Base-by-base conservation (phyloP, 2,329 filamentous ascomycete genomes). In the Pezicula carpinea region DNA sequence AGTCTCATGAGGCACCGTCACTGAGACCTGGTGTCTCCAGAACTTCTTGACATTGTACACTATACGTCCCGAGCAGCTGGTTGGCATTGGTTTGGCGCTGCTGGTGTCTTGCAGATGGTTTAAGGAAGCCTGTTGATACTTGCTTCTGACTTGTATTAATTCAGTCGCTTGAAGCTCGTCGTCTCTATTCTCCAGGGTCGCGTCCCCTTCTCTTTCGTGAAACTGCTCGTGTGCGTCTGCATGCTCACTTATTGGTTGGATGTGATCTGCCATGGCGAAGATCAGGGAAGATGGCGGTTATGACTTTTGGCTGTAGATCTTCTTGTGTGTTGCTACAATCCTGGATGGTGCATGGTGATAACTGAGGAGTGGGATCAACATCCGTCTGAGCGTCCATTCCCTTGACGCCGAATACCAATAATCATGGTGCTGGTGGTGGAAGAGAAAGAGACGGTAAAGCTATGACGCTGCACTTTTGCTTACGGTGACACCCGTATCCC, bases 21-120 rank as follows among this genome's bases (percentile, higher is more conserved):
- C 61, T 44, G 66, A 69, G 41, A 81, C 60, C 49, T 80, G 68
- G 21, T 67, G 64, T 34, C 64, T 62, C 76, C 77, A 80, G 50
- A 74, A 73, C 42, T 58, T 66, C 22, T 57, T 56, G 32, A 60
- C 21, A 31, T 34, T 45, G 39, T 56, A 58, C 11, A 38, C 47
- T 39, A 57, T 41, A 44, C 46, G 50, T 47, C 47, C 55, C 11
- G 52, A 23, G 36, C 55, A 17, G 8, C 46, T 54, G 26, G 51
- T 39, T 11, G 56, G 56, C 51, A 56, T 54, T 26, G 40, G 22
- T 14, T 39, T 26, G 8, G 48, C 31, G 29, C 44, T 47, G 36
- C 39, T 43, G 35, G 52, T 46, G 18, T 39, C 42, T 22, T 29
- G 45, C 3, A 43, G 42, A 33, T 43, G 49, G 38, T 46, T 44